These are phyloP conservation scores for Hirschioporus abietinus DNA, from an alignment of 768 basidiomycete species.

Conservation along the genomic window DNA sequence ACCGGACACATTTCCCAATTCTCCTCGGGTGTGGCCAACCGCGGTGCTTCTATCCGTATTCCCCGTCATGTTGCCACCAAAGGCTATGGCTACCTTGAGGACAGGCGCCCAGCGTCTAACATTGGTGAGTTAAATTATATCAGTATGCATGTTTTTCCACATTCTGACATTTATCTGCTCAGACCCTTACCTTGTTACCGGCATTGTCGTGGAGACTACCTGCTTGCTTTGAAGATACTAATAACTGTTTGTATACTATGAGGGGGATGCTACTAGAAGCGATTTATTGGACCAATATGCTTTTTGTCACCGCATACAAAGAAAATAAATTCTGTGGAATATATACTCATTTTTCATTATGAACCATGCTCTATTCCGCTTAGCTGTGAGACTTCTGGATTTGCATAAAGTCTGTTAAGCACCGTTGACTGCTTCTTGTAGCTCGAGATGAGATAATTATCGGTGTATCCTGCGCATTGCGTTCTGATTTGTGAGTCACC, in stretches of 20 bases:
- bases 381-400: background rate
- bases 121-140: slow-evolving; percentile 54
- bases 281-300: background rate
- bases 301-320: background rate
- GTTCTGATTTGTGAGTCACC: too few relatives aligned
- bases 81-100: slow-evolving; percentile 94
- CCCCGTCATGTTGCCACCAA: slow-evolving; percentile 89
- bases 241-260: background rate
- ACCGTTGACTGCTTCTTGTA: too few relatives aligned
- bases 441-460: too few relatives aligned
- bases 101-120: slow-evolving; percentile 97
- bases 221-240: slow-evolving; percentile 20
- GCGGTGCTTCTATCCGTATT: slow-evolving; percentile 95
- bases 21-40: slow-evolving; percentile 94
- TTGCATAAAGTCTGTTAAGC: background rate
- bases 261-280: background rate
- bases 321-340: background rate
- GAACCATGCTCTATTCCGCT: background rate
- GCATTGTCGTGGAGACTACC: slow-evolving; percentile 87
- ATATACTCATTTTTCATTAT: background rate
- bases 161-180: slow-evolving; percentile 9
- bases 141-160: slow-evolving; percentile 5
- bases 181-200: slow-evolving; percentile 95
- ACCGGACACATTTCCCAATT: slow-evolving; percentile 91
- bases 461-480: too few relatives aligned